Base-by-base conservation (phyloP, 768 basidiomycete genomes). In the Hygrocybe punicea region DNA sequence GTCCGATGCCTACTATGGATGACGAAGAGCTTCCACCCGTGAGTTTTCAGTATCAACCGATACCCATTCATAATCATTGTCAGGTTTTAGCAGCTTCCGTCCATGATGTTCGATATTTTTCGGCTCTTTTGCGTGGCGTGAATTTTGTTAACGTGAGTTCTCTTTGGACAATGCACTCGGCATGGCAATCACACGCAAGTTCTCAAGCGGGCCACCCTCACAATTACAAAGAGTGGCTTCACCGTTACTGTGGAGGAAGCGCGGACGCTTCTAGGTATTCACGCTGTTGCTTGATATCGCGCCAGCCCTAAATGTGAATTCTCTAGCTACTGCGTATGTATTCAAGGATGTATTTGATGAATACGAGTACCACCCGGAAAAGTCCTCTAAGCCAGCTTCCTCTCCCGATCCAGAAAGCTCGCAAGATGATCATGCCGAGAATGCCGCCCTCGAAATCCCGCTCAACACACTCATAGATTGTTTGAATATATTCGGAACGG, bases 401-500 rank as follows among this genome's bases (percentile, higher is more conserved):
- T 62, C 66, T 16, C 65, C 65, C 55, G 21, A 62, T 14, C 69
- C 70, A 7, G 65, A 69, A 56, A 56, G 63, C 42, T 66, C 65
- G 19, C 66, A 71, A 9, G 69, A 69, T 29, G 63, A 62, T 11
- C 61, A 62, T 17, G 57, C 53, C 9, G 70, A 76, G 21, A 78
- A 74, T 53, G 70, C 76, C 2, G 79, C 83, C 0, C 89, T 98
- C 64, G 92, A 95, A 69, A 81, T 99, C 55, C 88, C 89, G 2
- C 81, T 99, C 37, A 82, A 84, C 67, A 87, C 86, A 3, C 73
- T 98, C 51, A 81, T 97, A 58, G 93, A 97, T 61, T 94, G 91
- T 64, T 77, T 99, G 33, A 95, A 96, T 64, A 87, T 98, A 55
- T 98, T 95, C 64, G 95, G 96, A 25, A 90, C 93, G 10, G 91